Conservation (phyloP, 148 eudicot species). For the Persicaria tinctoria region DNA sequence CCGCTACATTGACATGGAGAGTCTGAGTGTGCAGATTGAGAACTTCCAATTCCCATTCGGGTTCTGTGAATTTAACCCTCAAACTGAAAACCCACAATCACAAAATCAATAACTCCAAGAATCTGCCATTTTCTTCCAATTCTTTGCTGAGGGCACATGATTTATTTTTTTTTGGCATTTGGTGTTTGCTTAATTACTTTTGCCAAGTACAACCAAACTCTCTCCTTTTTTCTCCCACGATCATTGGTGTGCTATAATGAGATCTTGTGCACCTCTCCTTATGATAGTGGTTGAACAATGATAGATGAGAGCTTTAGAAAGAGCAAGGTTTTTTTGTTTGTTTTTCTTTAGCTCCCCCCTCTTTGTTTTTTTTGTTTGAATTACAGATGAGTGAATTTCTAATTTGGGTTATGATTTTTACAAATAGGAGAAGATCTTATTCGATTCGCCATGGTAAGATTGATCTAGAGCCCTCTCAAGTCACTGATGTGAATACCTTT, state of each 20-base stretch:
- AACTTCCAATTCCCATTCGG: neutral
- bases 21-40: neutral
- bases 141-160: neutral
- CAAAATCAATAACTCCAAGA: neutral
- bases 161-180: neutral
- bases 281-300: constrained; percentile 6
- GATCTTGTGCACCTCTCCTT: neutral
- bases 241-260: neutral
- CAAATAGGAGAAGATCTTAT: constrained; percentile 38
- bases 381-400: neutral
- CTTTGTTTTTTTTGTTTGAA: neutral
- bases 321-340: neutral
- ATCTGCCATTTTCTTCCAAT: neutral
- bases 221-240: neutral
- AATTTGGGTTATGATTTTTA: constrained; percentile 35
- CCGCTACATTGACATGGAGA: no score
- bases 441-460: constrained; percentile 41
- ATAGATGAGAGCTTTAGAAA: constrained; percentile 2
- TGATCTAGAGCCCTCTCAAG: constrained; percentile 55
- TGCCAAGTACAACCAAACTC: neutral
- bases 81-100: neutral
- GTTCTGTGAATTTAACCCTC: neutral
- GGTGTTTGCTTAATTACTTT: neutral
- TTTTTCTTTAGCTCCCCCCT: neutral
- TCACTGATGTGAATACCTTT: constrained; percentile 61